A percentile compares a stretch with the other conserved stretches of the same genome.
Conservation (phyloP, 2,329 filamentous ascomycete species). For the Neonectria neomacrospora region DNA sequence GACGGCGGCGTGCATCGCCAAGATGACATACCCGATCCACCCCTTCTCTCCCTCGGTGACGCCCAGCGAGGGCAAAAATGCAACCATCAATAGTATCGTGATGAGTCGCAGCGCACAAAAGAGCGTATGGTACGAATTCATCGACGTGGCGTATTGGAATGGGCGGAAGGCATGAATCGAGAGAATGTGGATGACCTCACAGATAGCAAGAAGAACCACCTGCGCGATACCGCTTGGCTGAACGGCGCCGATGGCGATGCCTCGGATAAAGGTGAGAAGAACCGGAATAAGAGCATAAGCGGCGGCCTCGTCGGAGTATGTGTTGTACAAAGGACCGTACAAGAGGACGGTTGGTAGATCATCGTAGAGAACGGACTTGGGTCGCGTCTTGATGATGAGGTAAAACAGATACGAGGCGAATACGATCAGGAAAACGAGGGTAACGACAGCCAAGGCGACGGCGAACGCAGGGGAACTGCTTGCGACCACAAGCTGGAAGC, state of each 20-base stretch:
- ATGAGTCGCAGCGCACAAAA: conserved; percentile 83
- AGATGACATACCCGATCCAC: conserved; percentile 94
- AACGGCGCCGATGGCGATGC: conserved; percentile 90
- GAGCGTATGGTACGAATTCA: conserved; percentile 94
- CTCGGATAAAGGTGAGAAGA: conserved; percentile 84
- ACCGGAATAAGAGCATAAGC: conserved; percentile 90
- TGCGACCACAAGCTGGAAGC: conserved; percentile 90
- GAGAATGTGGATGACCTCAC: conserved; percentile 89
- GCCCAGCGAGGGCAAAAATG: conserved; percentile 86
- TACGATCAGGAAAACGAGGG: conserved; percentile 76
- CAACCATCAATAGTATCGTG: conserved; percentile 78
- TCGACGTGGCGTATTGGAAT: conserved; percentile 90
- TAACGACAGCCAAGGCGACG: conserved; percentile 78
- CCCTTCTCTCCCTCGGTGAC: conserved; percentile 84
- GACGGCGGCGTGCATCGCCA: conserved; percentile 85
- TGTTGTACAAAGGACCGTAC: conserved; percentile 96
- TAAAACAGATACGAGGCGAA: conserved; percentile 84
- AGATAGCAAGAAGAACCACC: conserved; percentile 90
- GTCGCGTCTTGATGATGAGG: conserved; percentile 82
- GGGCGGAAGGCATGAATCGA: conserved; percentile 91
- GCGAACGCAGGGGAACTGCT: conserved; percentile 73
- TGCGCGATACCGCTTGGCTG: conserved; percentile 95
- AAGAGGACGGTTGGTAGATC: conserved; percentile 88
- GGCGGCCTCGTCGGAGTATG: conserved; percentile 92
- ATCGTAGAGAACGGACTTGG: conserved; percentile 90